A percentile compares a stretch with the other conserved stretches of the same genome.
Evolutionary conservation across 1,284 basidiomycete genomes (phyloP).

Genomic region (Heterobasidion occidentale): DNA sequence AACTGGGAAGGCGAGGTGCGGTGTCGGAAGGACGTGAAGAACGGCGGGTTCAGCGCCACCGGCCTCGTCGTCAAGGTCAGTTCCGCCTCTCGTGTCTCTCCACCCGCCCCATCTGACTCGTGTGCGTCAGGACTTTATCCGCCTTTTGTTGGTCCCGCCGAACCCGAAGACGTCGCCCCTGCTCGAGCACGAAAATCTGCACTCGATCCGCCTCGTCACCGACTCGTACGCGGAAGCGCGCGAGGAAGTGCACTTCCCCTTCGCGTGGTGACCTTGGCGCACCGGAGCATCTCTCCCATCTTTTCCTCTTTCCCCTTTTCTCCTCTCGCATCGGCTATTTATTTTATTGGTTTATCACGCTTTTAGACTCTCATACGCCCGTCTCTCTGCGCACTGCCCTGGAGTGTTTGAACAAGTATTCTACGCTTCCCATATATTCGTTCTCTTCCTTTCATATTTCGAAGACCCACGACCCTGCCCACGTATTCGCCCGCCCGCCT

Average conservation of each 20-base stretch:
- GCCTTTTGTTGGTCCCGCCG: conserved; percentile 28
- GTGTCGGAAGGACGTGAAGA: conserved; percentile 12
- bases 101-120: no score
- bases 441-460: no score
- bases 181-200: conserved; percentile 28
- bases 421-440: not conserved
- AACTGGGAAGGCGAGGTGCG: conserved; percentile 27
- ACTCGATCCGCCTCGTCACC: conserved; percentile 37
- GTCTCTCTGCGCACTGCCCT: not conserved
- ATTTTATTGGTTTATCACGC: not conserved
- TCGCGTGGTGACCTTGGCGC: not conserved
- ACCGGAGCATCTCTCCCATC: not conserved
- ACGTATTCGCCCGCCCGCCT: no score
- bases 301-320: not conserved
- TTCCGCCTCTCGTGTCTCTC: not conserved
- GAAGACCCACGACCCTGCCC: no score
- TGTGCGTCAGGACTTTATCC: conserved; percentile 43
- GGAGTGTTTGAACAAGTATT: not conserved
- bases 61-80: conserved; percentile 31
- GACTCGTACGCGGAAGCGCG: conserved; percentile 21
- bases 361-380: not conserved
- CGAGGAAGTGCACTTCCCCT: not conserved
- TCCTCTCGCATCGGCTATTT: not conserved
- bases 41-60: conserved; percentile 16
- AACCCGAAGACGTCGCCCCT: conserved; percentile 27